Base-by-base conservation (phyloP, 441 rosid species). In the Mallotus repandus region DNA sequence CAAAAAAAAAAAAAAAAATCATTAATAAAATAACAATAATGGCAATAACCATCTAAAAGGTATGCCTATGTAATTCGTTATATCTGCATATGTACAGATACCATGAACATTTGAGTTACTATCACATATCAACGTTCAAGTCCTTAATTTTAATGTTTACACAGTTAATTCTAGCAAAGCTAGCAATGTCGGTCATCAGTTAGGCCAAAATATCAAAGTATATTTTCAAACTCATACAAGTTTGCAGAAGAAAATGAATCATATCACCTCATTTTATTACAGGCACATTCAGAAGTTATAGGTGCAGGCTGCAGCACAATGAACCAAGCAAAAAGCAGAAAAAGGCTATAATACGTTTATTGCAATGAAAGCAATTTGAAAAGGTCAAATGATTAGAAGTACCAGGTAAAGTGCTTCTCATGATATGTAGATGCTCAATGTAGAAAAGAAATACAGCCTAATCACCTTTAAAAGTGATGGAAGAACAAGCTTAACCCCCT, bases 401-500 rank as follows among this genome's bases (percentile, higher is more conserved):
- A 56, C 25, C 32, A 12, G 32, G 12, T 5, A 1, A 67, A 6
- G 19, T 25, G 25, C 62, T 3, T 14, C 15, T 6, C 48, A 56
- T 12, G 0, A 15, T 18, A 12, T 14, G 12, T 58, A 4, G 15
- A 18, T 61, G 14, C 41, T 65, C 16, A 35, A n/a, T 13, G 13
- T 9, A n/a, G 9, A 22, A 45, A 69, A 7, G 1, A 58, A 57
- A 63, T 50, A 68, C 43, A 62, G 65, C 73, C 53, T 19, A 11
- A 73, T 74, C 79, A 97, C 99, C 98, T 88, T 91, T 57, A 94
- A 82, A 69, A 97, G 90, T 66, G 98, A 94, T 38, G 99, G 99
- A 77, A 97, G 99, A 68, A 97, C 97, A 79, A 92, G 93, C 86
- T 97, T 97, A 76, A 97, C 99, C 60, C 99, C 99, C 74, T 87